phyloP scores from a whole-genome alignment of 495 filamentous ascomycete genomes.

The Xylaria acuta region DNA sequence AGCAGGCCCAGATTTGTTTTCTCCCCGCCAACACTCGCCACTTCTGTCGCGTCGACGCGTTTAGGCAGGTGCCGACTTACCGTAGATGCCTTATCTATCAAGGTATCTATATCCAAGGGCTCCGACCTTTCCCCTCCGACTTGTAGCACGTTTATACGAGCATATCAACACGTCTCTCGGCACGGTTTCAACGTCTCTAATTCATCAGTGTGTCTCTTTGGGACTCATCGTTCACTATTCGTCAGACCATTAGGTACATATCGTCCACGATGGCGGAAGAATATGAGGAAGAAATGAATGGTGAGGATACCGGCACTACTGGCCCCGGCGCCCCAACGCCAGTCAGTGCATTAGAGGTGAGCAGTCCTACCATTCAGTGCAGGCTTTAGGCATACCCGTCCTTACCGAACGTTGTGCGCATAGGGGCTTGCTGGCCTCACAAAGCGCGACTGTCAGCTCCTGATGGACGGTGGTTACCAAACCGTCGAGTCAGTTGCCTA shows the following conservation, averaged over 20 bases:
- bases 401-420: constrained; percentile 25
- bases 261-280: constrained; percentile 42
- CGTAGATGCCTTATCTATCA: too few relatives aligned
- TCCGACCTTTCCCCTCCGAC: background rate
- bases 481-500: constrained; percentile 96
- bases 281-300: constrained; percentile 49
- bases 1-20: constrained; percentile 31
- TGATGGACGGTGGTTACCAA: constrained; percentile 90
- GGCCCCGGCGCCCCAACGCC: constrained; percentile 95
- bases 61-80: constrained; percentile 20
- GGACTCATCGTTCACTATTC: background rate
- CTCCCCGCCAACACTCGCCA: constrained; percentile 27
- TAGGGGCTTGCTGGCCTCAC: constrained; percentile 84
- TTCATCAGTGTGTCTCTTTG: background rate
- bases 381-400: background rate
- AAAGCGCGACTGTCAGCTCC: constrained; percentile 90
- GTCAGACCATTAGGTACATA: background rate
- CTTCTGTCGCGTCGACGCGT: constrained; percentile 38
- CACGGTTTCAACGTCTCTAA: background rate
- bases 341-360: constrained; percentile 85
- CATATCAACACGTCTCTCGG: background rate
- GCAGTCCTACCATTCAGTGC: background rate
- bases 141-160: background rate
- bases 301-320: constrained; percentile 58
- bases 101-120: background rate